Conservation (phyloP, 192 early-diverging fungal genomes). For the Coemansia sp. region DNA sequence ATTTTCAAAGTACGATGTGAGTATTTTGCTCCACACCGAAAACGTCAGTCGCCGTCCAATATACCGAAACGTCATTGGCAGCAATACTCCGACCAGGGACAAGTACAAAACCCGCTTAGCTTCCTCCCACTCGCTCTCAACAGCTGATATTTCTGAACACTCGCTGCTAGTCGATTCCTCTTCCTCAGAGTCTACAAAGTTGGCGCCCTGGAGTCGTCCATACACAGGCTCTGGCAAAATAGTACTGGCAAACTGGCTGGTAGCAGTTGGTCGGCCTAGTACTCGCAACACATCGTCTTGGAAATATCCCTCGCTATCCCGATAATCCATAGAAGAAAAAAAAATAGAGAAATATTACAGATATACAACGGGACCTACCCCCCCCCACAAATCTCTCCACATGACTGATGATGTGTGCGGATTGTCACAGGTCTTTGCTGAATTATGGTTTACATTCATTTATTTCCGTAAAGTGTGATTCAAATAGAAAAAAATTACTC, state of each 20-base stretch:
- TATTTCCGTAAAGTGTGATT: not conserved
- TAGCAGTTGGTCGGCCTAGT: constrained; percentile 37
- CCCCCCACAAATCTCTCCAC: not conserved
- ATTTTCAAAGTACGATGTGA: constrained; percentile 31
- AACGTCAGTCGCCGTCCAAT: constrained; percentile 44
- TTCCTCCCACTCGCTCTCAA: constrained; percentile 46
- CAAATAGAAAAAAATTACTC: not conserved
- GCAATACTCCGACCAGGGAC: constrained; percentile 40
- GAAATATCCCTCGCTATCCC: constrained; percentile 48
- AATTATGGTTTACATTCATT: constrained; percentile 10
- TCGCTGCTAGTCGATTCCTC: not conserved
- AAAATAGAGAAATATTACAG: not conserved
- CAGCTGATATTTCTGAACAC: not conserved
- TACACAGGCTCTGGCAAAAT: constrained; percentile 16
- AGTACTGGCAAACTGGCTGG: not conserved
- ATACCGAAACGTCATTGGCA: constrained; percentile 45
- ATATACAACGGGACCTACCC: too few species aligned
- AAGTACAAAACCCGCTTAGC: constrained; percentile 43
- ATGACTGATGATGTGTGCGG: not conserved
- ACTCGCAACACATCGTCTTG: constrained; percentile 46
- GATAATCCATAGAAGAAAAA: constrained; percentile 33
- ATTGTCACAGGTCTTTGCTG: not conserved
- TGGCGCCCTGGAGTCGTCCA: constrained; percentile 18
- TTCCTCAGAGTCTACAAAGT: constrained; percentile 24
- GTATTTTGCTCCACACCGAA: constrained; percentile 35